Conservation (phyloP, 495 filamentous ascomycete genomes). For the Penicillium egyptiacum region DNA sequence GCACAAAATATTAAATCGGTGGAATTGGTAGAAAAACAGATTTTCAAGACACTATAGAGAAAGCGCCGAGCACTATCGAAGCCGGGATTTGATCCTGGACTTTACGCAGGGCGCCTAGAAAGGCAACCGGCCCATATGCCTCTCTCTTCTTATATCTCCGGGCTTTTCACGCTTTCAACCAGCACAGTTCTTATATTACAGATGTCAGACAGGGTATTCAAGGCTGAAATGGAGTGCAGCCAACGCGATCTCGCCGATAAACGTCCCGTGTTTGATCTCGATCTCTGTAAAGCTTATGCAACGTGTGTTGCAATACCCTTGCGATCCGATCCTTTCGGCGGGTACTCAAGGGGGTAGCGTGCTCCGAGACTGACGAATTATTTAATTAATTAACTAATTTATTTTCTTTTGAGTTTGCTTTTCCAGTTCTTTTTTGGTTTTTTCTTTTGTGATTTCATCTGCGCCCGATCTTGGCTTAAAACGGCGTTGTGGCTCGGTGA, state of each 20-base stretch:
- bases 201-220: not conserved
- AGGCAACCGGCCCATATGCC: slow-evolving; percentile 22
- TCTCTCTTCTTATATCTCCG: not conserved
- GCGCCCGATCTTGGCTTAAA: slow-evolving; percentile 13
- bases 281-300: slow-evolving; percentile 30
- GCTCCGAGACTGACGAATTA: slow-evolving; percentile 12
- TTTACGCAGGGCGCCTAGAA: slow-evolving; percentile 29
- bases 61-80: not conserved
- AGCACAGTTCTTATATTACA: not conserved
- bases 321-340: slow-evolving; percentile 14
- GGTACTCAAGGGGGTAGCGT: slow-evolving; percentile 20
- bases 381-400: not conserved
- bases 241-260: slow-evolving; percentile 27
- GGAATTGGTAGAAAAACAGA: not conserved
- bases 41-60: not conserved
- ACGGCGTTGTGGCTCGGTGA: slow-evolving; percentile 6
- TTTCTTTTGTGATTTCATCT: slow-evolving; percentile 10
- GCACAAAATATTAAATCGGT: not conserved
- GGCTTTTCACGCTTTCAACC: not conserved
- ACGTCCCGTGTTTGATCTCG: slow-evolving; percentile 29
- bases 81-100: slow-evolving; percentile 6
- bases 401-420: not conserved
- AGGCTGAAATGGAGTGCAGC: not conserved
- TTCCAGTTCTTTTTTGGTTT: slow-evolving; percentile 5
- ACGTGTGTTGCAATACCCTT: slow-evolving; percentile 15